Conservation (phyloP, 805 yeast species). For the Candida hungchunana region DNA sequence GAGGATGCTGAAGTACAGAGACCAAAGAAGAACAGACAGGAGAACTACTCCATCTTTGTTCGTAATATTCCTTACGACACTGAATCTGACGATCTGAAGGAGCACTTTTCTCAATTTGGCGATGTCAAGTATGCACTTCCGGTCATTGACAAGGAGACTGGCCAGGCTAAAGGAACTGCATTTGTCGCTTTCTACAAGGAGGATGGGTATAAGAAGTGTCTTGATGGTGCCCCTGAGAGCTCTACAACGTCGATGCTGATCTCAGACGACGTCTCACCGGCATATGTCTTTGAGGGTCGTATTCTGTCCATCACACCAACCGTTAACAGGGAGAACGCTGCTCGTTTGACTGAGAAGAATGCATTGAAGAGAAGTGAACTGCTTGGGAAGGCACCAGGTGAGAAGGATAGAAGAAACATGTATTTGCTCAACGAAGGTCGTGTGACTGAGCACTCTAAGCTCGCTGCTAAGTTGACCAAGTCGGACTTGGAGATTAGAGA, state of each 20-base stretch:
- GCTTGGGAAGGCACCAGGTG: conserved; percentile 76
- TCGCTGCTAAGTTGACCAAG: conserved; percentile 62
- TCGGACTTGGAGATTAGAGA: conserved; percentile 86
- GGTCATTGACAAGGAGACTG: conserved; percentile 80
- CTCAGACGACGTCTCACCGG: conserved; percentile 88
- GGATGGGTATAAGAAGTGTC: conserved; percentile 62
- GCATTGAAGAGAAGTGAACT: conserved; percentile 67
- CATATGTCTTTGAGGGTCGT: conserved; percentile 90
- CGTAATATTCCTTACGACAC: conserved; percentile 96
- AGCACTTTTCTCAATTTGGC: conserved; percentile 81
- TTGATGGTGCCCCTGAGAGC: conserved; percentile 73
- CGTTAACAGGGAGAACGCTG: conserved; percentile 82
- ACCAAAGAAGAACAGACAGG: conserved; percentile 55
- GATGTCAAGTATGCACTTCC: conserved; percentile 90
- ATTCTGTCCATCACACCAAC: conserved; percentile 80
- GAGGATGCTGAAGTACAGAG: conserved; percentile 28
- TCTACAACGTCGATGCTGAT: conserved; percentile 64
- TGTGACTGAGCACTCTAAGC: conserved; percentile 71
- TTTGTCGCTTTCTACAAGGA: conserved; percentile 78
- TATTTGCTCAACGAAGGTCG: conserved; percentile 93
- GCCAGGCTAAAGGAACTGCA: conserved; percentile 89
- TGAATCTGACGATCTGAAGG: conserved; percentile 68
- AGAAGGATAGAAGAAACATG: conserved; percentile 78
- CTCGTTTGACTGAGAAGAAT: conserved; percentile 65
- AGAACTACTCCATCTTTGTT: conserved; percentile 71